A percentile compares a stretch with the other conserved stretches of the same genome.
phyloP scores from a whole-genome alignment of 495 filamentous ascomycete species.

The Endocarpon pusillum region DNA sequence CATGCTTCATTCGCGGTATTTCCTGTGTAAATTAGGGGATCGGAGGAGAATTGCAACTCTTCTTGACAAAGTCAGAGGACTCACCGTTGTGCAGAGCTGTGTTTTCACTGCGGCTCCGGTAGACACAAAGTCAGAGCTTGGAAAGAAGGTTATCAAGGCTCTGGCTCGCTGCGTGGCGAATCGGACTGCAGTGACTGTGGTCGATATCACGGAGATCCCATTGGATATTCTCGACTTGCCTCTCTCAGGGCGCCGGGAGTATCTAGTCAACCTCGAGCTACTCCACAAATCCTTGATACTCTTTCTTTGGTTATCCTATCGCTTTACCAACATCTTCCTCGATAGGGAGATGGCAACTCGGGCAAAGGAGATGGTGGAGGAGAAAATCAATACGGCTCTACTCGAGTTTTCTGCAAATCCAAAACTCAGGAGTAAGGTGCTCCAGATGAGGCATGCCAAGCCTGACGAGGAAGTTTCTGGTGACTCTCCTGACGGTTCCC shows the following conservation, averaged over 20 bases:
- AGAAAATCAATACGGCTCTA: conserved; percentile 53
- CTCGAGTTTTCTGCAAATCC: conserved; percentile 35
- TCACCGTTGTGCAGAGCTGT: conserved; percentile 56
- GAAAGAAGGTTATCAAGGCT: conserved; percentile 28
- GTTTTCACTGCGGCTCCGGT: conserved; percentile 55
- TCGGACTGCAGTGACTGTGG: conserved; percentile 40
- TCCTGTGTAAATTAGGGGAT: conserved; percentile 44
- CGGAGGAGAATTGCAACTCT: conserved; percentile 47
- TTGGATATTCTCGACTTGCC: conserved; percentile 49
- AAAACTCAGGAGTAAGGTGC: conserved; percentile 18
- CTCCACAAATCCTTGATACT: conserved; percentile 69
- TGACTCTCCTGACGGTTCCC: conserved; percentile 14
- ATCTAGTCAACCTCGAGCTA: conserved; percentile 47
- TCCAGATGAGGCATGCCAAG: conserved; percentile 5
- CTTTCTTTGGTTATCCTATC: conserved; percentile 72
- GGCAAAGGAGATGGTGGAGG: conserved; percentile 63
- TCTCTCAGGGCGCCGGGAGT: conserved; percentile 24
- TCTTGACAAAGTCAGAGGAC: conserved; percentile 43
- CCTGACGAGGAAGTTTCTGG: conserved; percentile 14
- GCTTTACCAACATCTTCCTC: conserved; percentile 60
- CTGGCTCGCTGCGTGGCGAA: conserved; percentile 52
- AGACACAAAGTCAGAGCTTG: conserved; percentile 4
- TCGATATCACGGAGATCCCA: conserved; percentile 45
- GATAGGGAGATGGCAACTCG: conserved; percentile 62
- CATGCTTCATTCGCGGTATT: conserved; percentile 43